phyloP scores from a whole-genome alignment of 192 early-diverging fungal species.

The Podila horticola region DNA sequence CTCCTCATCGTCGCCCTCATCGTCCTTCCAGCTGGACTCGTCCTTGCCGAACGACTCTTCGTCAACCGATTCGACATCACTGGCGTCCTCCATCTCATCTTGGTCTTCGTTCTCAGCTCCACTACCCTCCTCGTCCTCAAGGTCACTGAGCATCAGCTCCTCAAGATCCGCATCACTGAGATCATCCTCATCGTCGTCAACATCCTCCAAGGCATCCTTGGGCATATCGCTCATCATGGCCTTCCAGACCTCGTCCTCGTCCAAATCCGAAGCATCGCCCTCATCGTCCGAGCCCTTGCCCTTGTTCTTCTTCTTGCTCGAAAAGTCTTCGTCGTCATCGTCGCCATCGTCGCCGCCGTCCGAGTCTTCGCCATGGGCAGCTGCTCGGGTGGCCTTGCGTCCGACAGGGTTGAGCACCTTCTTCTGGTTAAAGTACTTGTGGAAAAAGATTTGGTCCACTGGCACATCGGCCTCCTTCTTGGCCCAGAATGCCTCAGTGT shows the following conservation, averaged over 20 bases:
- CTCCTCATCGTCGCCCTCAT: conserved; percentile 56
- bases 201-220: conserved; percentile 63
- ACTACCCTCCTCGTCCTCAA: conserved; percentile 58
- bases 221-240: conserved; percentile 85
- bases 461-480: conserved; percentile 71
- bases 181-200: conserved; percentile 60
- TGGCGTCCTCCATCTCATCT: conserved; percentile 28
- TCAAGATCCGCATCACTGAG: conserved; percentile 60
- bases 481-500: conserved; percentile 69
- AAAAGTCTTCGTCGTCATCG: conserved; percentile 32
- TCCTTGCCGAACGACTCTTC: conserved; percentile 66
- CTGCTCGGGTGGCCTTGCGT: conserved; percentile 31
- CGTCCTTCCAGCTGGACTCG: conserved; percentile 59
- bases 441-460: conserved; percentile 85
- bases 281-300: conserved; percentile 52
- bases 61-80: conserved; percentile 59
- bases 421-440: conserved; percentile 79
- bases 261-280: conserved; percentile 47
- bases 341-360: conserved; percentile 41
- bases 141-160: conserved; percentile 48
- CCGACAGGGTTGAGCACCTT: conserved; percentile 34
- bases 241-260: conserved; percentile 90
- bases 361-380: conserved; percentile 25
- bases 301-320: conserved; percentile 54
- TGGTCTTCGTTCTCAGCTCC: conserved; percentile 59